Conservation (phyloP, 495 filamentous ascomycete genomes). For the Cercophora samala region DNA sequence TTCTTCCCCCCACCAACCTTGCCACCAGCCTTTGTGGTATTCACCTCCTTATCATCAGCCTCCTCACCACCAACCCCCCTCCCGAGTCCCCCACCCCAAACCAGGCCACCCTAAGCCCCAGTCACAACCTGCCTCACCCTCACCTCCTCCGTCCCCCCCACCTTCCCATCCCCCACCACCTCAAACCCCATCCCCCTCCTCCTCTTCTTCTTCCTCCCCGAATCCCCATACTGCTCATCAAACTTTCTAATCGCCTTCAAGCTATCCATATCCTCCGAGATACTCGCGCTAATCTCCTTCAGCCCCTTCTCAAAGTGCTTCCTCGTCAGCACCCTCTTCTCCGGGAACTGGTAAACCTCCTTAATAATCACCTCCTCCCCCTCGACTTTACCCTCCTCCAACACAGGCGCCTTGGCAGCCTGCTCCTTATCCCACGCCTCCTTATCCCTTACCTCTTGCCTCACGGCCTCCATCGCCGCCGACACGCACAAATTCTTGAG, state of each 20-base stretch:
- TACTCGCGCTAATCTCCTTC: conserved; percentile 86
- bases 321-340: conserved; percentile 60
- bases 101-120: background rate
- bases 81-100: too few species aligned
- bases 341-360: conserved; percentile 58
- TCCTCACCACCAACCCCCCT: too few species aligned
- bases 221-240: conserved; percentile 92
- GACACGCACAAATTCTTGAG: conserved; percentile 91
- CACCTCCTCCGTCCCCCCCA: conserved; percentile 26
- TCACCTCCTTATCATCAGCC: too few species aligned
- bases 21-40: too few species aligned
- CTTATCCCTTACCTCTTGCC: conserved; percentile 61
- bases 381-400: background rate
- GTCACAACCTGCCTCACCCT: conserved; percentile 31
- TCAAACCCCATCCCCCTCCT: conserved; percentile 62
- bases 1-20: background rate
- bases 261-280: conserved; percentile 90
- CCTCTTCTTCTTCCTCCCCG: conserved; percentile 64
- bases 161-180: conserved; percentile 30
- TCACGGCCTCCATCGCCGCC: conserved; percentile 82
- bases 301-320: conserved; percentile 82
- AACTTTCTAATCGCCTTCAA: conserved; percentile 87
- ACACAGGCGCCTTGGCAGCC: background rate
- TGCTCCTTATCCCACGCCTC: conserved; percentile 39
- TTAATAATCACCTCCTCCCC: background rate